Evolutionary conservation across 305 asterid species (phyloP).

Genomic region (Fraxinus albicans): DNA sequence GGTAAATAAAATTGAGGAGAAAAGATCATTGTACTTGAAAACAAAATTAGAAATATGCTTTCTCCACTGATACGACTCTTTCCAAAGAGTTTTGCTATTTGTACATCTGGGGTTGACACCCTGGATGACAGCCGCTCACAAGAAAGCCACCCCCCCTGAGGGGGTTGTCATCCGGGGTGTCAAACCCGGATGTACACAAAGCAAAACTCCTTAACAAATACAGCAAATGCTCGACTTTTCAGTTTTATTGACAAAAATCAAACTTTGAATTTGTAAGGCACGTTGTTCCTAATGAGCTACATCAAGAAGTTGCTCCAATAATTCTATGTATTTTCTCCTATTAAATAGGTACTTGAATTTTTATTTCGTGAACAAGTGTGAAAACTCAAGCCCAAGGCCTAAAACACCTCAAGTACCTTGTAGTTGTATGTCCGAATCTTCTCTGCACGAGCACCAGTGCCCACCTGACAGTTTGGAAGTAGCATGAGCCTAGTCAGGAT

Average conservation of each 20-base stretch:
- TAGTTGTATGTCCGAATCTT: constrained; percentile 94
- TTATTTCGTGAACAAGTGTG: constrained; percentile 3
- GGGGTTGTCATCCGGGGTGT: too few species aligned
- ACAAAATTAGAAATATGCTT: not conserved
- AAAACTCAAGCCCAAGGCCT: constrained; percentile 16
- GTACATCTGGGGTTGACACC: too few species aligned
- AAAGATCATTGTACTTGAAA: not conserved
- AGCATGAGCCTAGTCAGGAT: constrained; percentile 21
- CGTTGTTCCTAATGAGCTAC: not conserved
- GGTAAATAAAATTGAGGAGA: not conserved
- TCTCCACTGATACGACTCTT: not conserved
- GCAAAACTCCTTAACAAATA: too few species aligned
- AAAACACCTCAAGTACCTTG: constrained; percentile 53
- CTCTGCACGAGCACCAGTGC: constrained; percentile 96
- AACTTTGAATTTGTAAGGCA: not conserved
- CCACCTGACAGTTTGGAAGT: constrained; percentile 62
- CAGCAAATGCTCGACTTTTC: not conserved
- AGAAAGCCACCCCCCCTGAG: too few species aligned
- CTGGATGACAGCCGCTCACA: too few species aligned
- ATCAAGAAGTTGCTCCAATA: constrained; percentile 3
- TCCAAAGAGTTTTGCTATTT: too few species aligned
- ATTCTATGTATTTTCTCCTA: not conserved
- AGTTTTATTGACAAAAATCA: not conserved
- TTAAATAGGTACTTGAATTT: constrained; percentile 4
- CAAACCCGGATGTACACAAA: too few species aligned